A percentile compares a stretch with the other conserved stretches of the same genome.
These are phyloP conservation scores for Pneumocystis murina DNA, from an alignment of 1,139 yeast species.

Conservation along the genomic window DNA sequence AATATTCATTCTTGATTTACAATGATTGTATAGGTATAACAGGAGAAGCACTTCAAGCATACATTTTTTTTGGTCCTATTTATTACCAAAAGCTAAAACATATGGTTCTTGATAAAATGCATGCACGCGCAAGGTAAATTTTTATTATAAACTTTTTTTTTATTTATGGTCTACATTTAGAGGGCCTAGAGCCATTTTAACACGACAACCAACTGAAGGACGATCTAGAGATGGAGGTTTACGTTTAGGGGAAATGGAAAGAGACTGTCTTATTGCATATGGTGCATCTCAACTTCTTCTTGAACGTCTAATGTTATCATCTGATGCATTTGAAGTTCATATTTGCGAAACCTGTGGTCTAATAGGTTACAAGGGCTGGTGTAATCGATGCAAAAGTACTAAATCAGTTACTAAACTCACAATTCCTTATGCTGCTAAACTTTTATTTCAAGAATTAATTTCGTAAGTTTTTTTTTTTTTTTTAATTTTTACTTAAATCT, in stretches of 20 bases:
- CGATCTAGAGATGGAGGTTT: conserved; percentile 98
- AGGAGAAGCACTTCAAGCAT: conserved; percentile 94
- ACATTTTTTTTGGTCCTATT: conserved; percentile 95
- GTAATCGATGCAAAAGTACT: conserved; percentile 82
- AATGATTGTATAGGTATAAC: conserved; percentile 48
- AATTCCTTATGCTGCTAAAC: conserved; percentile 93
- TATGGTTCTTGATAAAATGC: conserved; percentile 98
- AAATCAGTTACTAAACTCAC: conserved; percentile 85
- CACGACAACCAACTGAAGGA: conserved; percentile 99
- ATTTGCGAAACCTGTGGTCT: conserved; percentile 91
- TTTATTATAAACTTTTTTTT: neutral
- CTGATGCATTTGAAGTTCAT: conserved; percentile 96
- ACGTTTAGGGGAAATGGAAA: conserved; percentile 98
- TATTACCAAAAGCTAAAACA: conserved; percentile 96
- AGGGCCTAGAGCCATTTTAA: conserved; percentile 95
- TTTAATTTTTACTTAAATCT: neutral
- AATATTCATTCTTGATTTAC: neutral
- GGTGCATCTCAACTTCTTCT: conserved; percentile 92
- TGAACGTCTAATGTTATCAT: conserved; percentile 90
- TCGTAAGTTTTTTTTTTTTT: neutral
- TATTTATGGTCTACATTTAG: conserved; percentile 22
- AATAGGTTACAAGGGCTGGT: conserved; percentile 97
- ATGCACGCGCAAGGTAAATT: conserved; percentile 66
- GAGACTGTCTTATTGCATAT: conserved; percentile 98
- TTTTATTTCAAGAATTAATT: conserved; percentile 84